Conservation (phyloP, 73 alveolate species). For the Uronychia binucleata region DNA sequence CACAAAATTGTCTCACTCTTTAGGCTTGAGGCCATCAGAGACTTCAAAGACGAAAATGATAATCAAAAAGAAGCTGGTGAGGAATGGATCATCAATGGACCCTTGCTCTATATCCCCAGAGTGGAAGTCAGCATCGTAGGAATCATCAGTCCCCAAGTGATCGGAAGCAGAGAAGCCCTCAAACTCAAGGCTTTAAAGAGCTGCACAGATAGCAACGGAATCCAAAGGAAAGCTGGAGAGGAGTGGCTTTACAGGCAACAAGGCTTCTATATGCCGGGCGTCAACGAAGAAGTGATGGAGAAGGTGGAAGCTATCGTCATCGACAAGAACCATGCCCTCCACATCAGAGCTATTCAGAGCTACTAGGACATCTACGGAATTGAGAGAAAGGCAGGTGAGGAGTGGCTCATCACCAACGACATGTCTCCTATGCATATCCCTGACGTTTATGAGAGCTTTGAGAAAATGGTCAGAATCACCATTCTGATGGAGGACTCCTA, state of each 20-base stretch:
- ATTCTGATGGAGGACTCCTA: slow-evolving; percentile 67
- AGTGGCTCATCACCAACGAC: slow-evolving; percentile 82
- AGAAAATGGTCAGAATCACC: slow-evolving; percentile 52
- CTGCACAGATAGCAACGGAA: slow-evolving; percentile 46
- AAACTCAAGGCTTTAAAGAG: slow-evolving; percentile 59
- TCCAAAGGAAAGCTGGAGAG: slow-evolving; percentile 74
- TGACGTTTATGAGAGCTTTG: slow-evolving; percentile 75
- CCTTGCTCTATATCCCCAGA: slow-evolving; percentile 80
- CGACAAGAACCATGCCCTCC: slow-evolving; percentile 69
- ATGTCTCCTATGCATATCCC: slow-evolving; percentile 67
- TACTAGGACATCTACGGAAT: slow-evolving; percentile 71
- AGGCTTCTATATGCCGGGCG: slow-evolving; percentile 72
- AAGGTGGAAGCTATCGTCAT: slow-evolving; percentile 66
- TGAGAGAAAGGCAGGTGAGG: slow-evolving; percentile 84
- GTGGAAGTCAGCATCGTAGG: slow-evolving; percentile 69
- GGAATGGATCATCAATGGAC: slow-evolving; percentile 77
- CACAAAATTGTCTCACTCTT: not conserved
- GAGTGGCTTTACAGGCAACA: slow-evolving; percentile 76
- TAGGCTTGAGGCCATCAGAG: slow-evolving; percentile 74
- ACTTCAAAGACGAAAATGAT: slow-evolving; percentile 68
- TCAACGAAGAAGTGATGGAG: slow-evolving; percentile 64
- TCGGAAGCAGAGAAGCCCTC: slow-evolving; percentile 63
- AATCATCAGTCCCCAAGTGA: slow-evolving; percentile 30
- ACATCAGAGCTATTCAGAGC: slow-evolving; percentile 67
- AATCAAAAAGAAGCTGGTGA: slow-evolving; percentile 80